phyloP scores from a whole-genome alignment of 2,329 filamentous ascomycete genomes.

The Scorias spongiosa region DNA sequence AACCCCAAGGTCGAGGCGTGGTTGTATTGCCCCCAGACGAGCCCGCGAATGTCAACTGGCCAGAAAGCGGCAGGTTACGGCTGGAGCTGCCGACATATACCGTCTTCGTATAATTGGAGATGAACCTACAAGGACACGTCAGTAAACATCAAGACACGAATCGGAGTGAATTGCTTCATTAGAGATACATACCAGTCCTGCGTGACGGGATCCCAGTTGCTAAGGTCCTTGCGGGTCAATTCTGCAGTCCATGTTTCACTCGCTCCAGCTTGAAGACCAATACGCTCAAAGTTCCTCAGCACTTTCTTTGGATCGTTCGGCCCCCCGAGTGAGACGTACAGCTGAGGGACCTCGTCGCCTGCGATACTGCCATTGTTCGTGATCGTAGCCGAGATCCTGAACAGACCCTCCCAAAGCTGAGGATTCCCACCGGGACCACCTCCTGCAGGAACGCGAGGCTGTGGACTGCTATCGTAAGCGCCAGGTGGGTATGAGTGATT shows the following conservation, averaged over 20 bases:
- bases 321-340: conserved; percentile 67
- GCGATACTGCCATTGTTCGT: conserved; percentile 52
- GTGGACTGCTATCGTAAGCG: conserved; percentile 42
- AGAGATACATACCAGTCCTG: conserved; percentile 55
- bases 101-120: conserved; percentile 41
- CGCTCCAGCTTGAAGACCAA: conserved; percentile 56
- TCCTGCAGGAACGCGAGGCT: conserved; percentile 47
- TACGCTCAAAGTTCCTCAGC: conserved; percentile 68
- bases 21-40: no score
- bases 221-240: conserved; percentile 65
- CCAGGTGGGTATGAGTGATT: conserved; percentile 44
- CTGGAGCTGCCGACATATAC: conserved; percentile 46
- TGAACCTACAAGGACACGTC: conserved; percentile 26
- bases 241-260: conserved; percentile 50
- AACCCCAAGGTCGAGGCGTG: no score
- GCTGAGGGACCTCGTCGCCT: conserved; percentile 60
- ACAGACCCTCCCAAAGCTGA: conserved; percentile 52
- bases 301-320: conserved; percentile 49
- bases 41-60: neutral
- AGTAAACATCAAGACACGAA: neutral
- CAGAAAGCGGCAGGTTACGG: conserved; percentile 36
- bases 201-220: conserved; percentile 64
- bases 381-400: conserved; percentile 51
- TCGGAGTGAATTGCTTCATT: no score
- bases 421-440: conserved; percentile 42